Evolutionary conservation across 495 filamentous ascomycete genomes (phyloP).

Genomic region (Sphaerosporella brunnea): DNA sequence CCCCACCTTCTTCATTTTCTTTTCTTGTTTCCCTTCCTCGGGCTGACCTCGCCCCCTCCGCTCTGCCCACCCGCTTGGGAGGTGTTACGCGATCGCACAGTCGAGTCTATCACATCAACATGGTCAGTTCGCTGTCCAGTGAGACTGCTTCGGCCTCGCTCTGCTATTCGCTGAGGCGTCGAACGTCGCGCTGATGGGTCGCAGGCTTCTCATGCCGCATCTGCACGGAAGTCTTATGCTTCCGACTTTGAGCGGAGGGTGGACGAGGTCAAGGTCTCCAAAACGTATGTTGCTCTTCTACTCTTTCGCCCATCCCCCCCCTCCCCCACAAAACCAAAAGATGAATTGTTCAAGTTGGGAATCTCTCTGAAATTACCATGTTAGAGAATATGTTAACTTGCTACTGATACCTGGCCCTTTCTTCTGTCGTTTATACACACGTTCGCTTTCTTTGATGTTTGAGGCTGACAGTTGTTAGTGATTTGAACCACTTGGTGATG

Average conservation of each 20-base stretch:
- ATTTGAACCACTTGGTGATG: slow-evolving; percentile 89
- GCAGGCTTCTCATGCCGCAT: slow-evolving; percentile 8
- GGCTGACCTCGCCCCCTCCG: background rate
- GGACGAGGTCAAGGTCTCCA: slow-evolving; percentile 71
- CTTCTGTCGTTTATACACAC: slow-evolving; percentile 10
- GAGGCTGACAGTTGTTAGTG: slow-evolving; percentile 35
- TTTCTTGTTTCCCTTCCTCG: background rate
- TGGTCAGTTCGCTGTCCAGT: background rate
- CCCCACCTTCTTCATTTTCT: background rate
- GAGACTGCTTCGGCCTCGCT: background rate
- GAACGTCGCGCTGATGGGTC: slow-evolving; percentile 1
- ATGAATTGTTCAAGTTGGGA: slow-evolving; percentile 97
- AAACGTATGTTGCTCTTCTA: slow-evolving; percentile 43
- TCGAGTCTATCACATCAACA: background rate
- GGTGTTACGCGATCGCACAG: background rate
- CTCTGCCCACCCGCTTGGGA: background rate
- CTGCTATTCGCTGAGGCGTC: background rate
- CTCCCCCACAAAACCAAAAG: slow-evolving; percentile 32
- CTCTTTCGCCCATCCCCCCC: slow-evolving; percentile 4
- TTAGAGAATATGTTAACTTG: slow-evolving; percentile 72
- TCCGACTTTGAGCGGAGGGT: slow-evolving; percentile 55
- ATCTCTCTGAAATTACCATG: slow-evolving; percentile 95
- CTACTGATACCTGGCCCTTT: slow-evolving; percentile 36
- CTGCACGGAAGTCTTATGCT: slow-evolving; percentile 17
- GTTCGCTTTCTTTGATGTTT: slow-evolving; percentile 5